Evolutionary conservation across 306 rosid genomes (phyloP).

Genomic region (Medicago truncatula): DNA sequence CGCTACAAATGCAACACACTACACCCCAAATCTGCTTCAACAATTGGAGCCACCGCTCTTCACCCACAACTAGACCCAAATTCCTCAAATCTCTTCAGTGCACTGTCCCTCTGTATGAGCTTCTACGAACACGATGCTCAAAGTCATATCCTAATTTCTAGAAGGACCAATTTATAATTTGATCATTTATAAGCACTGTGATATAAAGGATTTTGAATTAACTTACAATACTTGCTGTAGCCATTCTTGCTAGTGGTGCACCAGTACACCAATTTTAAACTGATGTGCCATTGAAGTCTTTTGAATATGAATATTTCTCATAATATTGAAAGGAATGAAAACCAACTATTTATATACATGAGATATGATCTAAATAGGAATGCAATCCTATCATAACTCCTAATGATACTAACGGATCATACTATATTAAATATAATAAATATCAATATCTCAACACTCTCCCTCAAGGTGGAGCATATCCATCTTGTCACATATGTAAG

Average conservation of each 20-base stretch:
- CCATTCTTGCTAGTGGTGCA: background rate
- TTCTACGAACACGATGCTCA: background rate
- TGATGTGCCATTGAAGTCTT: background rate
- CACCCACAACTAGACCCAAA: background rate
- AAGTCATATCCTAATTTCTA: background rate
- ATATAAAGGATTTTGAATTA: background rate
- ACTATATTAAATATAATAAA: no score
- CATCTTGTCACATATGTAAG: no score
- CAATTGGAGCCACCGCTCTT: background rate
- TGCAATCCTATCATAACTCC: no score
- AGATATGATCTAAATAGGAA: no score
- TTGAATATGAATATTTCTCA: no score
- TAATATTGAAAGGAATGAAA: no score
- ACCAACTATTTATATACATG: no score
- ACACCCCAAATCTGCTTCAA: background rate
- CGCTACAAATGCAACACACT: background rate
- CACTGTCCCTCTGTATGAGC: background rate
- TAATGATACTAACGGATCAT: no score
- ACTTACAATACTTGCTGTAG: background rate
- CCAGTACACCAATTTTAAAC: background rate
- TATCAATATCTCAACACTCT: no score
- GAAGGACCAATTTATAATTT: background rate
- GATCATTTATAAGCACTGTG: background rate
- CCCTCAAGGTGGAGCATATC: no score
- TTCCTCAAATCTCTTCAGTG: background rate